A percentile compares a stretch with the other conserved stretches of the same genome.
These are phyloP conservation scores for Phylloporus sp. DNA, from an alignment of 768 basidiomycete species.

Conservation along the genomic window DNA sequence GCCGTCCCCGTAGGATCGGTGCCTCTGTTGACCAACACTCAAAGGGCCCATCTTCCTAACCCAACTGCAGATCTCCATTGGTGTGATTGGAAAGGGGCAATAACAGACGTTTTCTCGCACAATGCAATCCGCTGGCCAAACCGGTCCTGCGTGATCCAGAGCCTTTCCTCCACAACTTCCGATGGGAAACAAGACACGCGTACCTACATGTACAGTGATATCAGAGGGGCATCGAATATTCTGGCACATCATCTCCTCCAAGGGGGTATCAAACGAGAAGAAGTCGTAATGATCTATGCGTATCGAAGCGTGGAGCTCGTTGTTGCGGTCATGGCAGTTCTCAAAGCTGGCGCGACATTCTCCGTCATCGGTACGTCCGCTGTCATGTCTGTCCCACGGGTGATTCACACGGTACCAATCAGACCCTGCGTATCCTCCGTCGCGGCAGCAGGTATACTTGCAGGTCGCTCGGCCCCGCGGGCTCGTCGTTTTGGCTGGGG, in stretches of 20 bases:
- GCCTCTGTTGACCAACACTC: conserved; percentile 68
- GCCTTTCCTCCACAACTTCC: conserved; percentile 39
- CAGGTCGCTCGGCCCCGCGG: conserved; percentile 89
- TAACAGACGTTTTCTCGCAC: conserved; percentile 87
- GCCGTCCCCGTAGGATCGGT: conserved; percentile 70
- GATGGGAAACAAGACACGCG: conserved; percentile 46
- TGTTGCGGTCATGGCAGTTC: conserved; percentile 92
- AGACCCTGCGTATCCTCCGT: conserved; percentile 97
- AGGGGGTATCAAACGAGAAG: conserved; percentile 83
- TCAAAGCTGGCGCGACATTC: conserved; percentile 95
- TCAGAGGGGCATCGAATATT: conserved; percentile 81
- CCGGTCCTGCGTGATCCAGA: conserved; percentile 86
- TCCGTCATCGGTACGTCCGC: conserved; percentile 92
- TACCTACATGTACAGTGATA: conserved; percentile 72
- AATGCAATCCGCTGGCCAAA: conserved; percentile 82
- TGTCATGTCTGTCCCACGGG: too few species aligned
- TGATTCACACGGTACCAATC: neutral
- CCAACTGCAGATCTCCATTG: conserved; percentile 88
- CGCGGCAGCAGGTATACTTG: conserved; percentile 89
- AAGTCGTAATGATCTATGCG: conserved; percentile 98
- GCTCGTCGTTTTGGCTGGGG: conserved; percentile 84
- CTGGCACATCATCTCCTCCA: conserved; percentile 86
- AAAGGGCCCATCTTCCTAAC: conserved; percentile 69
- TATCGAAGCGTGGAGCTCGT: conserved; percentile 94
- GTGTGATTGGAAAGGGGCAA: conserved; percentile 97